Base-by-base conservation (phyloP, 176 grass and related monocot genomes). In the Elymus sibiricus region DNA sequence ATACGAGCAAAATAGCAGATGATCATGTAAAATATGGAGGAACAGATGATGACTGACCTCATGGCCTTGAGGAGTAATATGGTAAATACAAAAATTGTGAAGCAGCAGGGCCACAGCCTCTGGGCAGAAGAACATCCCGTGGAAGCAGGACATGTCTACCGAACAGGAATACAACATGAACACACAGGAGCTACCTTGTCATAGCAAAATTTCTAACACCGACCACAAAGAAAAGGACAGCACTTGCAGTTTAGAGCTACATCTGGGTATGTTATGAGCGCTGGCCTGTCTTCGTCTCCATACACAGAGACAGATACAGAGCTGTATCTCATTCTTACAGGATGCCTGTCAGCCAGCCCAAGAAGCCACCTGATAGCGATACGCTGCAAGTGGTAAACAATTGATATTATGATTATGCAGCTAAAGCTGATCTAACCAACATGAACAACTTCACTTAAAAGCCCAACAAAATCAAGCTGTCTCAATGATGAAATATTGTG, bases 91-190 rank as follows among this genome's bases (percentile, higher is more conserved):
- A 58, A 95, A 98, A 49, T 95, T 98, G 81, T 95, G 91, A 86
- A 98, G 91, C 42, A 95, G 90, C 83, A 98, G 83, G 58, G 95
- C 92, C 62, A 78, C 83, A 14, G 91, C 93, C 87, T 98, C 95
- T 19, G 95, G 93, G 38, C 93, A 98, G 89, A 98, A 98, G 49
- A 98, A 90, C 86, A 98, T 92, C 88, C 95, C 95, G 92, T 98
- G 93, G 69, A 95, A 98, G 87, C 95, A 94, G 78, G 95, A 95
- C 89, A 95, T 92, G 89, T 98, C 93, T 98, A 69, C 72, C 64
- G 56, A 80, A 88, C 21, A 92, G 42, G 31, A 66, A 71, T 29
- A 62, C 9, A 40, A 9, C 38, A 39, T 39, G 38, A 39, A 39
- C 38, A 42, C 14, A 79, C 7, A 84, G 77, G 64, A 89, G 60